phyloP scores from a whole-genome alignment of 306 rosid genomes.

The Vigna unguiculata region DNA sequence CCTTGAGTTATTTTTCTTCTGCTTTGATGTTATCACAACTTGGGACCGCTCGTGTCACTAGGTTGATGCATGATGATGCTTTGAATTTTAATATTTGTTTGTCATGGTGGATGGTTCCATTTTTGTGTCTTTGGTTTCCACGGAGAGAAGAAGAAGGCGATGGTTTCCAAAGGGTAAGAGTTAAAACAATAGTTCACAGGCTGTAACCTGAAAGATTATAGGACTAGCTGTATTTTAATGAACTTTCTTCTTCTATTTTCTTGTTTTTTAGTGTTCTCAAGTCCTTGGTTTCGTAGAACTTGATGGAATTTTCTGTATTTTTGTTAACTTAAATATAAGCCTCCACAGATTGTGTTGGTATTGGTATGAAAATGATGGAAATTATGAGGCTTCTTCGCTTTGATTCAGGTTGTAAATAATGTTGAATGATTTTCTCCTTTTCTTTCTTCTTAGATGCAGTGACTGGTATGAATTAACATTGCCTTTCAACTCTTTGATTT shows the following conservation, averaged over 20 bases:
- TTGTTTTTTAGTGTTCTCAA: slow-evolving; percentile 18
- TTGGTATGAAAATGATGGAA: slow-evolving; percentile 25
- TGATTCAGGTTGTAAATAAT: slow-evolving; percentile 42
- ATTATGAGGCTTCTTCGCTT: slow-evolving; percentile 37
- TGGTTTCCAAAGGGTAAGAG: slow-evolving; percentile 22
- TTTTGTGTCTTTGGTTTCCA: slow-evolving; percentile 20
- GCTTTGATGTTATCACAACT: background rate
- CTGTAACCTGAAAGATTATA: background rate
- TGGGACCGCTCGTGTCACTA: background rate
- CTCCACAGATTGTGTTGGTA: background rate
- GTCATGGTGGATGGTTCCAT: slow-evolving; percentile 17
- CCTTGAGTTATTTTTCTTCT: background rate
- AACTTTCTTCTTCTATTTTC: background rate
- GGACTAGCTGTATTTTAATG: slow-evolving; percentile 1
- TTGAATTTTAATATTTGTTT: slow-evolving; percentile 12
- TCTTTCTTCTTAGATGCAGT: background rate
- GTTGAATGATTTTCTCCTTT: slow-evolving; percentile 14
- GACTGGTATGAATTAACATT: slow-evolving; percentile 1
- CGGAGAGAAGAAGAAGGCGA: slow-evolving; percentile 18
- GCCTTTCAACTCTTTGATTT: too few species aligned
- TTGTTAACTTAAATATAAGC: background rate
- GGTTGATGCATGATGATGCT: background rate
- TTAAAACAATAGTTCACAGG: slow-evolving; percentile 6
- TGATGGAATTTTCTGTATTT: slow-evolving; percentile 3
- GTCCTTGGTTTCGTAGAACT: slow-evolving; percentile 30